Evolutionary conservation across 2,329 filamentous ascomycete genomes (phyloP), one percentile per base, ranked within the genome.

Genomic region (Anthostomella pinea): DNA sequence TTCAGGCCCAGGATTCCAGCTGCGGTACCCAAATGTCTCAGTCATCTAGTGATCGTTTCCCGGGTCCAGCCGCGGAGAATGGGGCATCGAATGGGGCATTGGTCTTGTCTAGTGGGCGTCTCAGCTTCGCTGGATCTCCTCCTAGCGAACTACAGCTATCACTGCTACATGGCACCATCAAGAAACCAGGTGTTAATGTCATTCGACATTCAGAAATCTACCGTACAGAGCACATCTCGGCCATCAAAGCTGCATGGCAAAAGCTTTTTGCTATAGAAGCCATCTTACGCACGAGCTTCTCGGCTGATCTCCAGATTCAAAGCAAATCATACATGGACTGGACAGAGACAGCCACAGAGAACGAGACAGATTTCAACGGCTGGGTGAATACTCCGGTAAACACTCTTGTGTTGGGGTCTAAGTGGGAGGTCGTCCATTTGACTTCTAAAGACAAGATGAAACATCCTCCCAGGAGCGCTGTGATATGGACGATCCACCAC

Each of bases 401-500:
- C 15, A 8, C 7, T 27, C 25, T 11, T 14, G 8, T 13, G 8
- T 11, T 16, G 5, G 30, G 30, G n/a, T 6, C 13, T n/a, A 24
- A 14, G 6, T 33, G 20, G 8, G 13, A 20, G 9, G 20, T 33
- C 5, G 17, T 33, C 13, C 30, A 33, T 33, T 19, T 21, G n/a
- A 19, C 7, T 6, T 7, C 6, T 6, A 24, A 13, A 13, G n/a
- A 11, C 21, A n/a, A 14, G 13, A n/a, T n/a, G n/a, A n/a, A n/a
- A n/a, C n/a, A n/a, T n/a, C 8, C 6, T 8, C 15, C 17, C 23
- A 11, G 32, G n/a, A 41, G 38, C 10, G 20, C 33, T 2, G 34
- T 41, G 4, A 23, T 41, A 11, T 41, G 34, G 39, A 34, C 8
- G 3, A 23, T 41, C 20, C 39, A 41, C 22, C 39, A 41, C 30